Base-by-base conservation (phyloP, 345 rosid genomes). In the Eucalyptus polyanthemos region DNA sequence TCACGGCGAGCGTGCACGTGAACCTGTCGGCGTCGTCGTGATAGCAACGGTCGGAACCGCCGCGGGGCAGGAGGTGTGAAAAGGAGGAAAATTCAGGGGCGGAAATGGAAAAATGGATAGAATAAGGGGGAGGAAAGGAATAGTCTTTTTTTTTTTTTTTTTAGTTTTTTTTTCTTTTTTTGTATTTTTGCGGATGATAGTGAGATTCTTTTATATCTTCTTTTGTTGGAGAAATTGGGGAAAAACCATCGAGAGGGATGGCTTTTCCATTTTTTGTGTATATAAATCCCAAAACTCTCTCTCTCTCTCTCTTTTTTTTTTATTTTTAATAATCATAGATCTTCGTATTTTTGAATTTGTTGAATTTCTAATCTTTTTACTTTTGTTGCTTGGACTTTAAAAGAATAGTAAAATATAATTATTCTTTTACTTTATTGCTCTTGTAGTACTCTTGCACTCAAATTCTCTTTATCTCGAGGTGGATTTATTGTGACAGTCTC, bases 1-100 rank as follows among this genome's bases (percentile, higher is more conserved):
- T 76, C 91, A 86, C 96, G 83, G 89, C 92, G 62, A 96, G 99
- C 92, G 97, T 98, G 92, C 95, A 98, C 92, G 92, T 89, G 87
- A 88, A 93, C 85, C 94, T 89, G 7, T 90, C 91, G 83, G 93
- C 97, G 91, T 96, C 96, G 50, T 95, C 62, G 45, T 86, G 29
- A 56, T 24, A 22, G 29, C 62, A 58, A 50, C 62, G 88, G 62
- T 53, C 88, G 47, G 85, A 76, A 25, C 14, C 27, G 83, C 15
- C 85, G 44, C 47, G 9, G 45, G 83, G 47, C 85, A 4, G 47
- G 16, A 76, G 24, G 24, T 8, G 85, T 40, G 25, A 76, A 76
- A 76, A 40, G 7, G 47, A 2, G 31, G 47, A 40, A 76, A 76
- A 37, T 21, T 6, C 24, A 6, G 85, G 85, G 85, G 47, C 16